A percentile compares a stretch with the other conserved stretches of the same genome.
Conservation (phyloP, 2,329 filamentous ascomycete genomes). For the Macrophomina phaseolina region DNA sequence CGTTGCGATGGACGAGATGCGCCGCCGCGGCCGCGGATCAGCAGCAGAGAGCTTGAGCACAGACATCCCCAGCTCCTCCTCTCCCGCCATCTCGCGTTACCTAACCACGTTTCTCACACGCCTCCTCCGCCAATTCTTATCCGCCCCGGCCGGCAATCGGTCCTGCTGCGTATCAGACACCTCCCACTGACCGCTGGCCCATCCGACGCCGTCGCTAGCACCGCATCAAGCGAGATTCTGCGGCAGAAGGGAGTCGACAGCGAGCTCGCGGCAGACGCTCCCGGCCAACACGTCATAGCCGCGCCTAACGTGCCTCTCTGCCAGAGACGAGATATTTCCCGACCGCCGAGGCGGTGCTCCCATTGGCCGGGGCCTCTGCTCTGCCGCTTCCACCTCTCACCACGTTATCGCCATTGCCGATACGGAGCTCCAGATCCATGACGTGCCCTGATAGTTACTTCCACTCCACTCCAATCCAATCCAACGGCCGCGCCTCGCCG, state of each 20-base stretch:
- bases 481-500: background rate
- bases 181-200: background rate
- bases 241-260: background rate
- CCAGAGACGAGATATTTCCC: no score
- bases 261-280: background rate
- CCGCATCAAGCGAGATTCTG: background rate
- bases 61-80: background rate
- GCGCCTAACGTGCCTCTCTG: background rate
- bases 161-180: background rate
- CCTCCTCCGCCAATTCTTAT: background rate
- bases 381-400: no score
- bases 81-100: conserved; percentile 6
- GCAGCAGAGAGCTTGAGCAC: conserved; percentile 18
- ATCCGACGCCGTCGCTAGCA: background rate
- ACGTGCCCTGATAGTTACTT: background rate
- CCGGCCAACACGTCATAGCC: conserved; percentile 12
- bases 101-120: conserved; percentile 17
- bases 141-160: background rate
- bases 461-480: background rate
- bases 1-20: background rate
- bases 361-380: no score
- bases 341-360: no score
- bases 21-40: conserved; percentile 13
- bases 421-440: background rate
- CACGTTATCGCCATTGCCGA: background rate